A percentile compares a stretch with the other conserved stretches of the same genome.
These are phyloP conservation scores for Gonium pectorale DNA, from an alignment of 139 green algal species.

Conservation along the genomic window DNA sequence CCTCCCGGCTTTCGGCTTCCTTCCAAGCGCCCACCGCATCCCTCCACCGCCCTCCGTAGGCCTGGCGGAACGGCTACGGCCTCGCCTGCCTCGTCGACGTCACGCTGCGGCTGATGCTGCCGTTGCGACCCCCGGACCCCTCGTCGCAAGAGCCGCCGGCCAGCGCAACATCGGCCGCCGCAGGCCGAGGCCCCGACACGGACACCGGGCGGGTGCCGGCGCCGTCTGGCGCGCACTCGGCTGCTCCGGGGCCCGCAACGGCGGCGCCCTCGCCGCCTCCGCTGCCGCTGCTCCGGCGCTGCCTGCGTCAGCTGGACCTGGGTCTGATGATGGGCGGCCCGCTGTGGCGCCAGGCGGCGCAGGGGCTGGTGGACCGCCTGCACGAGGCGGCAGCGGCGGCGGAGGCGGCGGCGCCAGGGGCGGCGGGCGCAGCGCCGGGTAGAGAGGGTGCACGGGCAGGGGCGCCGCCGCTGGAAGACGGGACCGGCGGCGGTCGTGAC, in stretches of 20 bases:
- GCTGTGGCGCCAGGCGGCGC: neutral
- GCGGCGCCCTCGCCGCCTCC: neutral
- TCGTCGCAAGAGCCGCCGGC: neutral
- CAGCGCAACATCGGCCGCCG: neutral
- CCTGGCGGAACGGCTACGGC: slow-evolving; percentile 87
- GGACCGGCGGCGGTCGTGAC: neutral
- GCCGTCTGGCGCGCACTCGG: neutral
- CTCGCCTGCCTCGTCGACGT: slow-evolving; percentile 66
- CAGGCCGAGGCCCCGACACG: too few relatives aligned
- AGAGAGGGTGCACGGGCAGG: neutral
- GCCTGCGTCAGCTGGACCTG: slow-evolving; percentile 78
- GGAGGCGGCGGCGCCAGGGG: neutral
- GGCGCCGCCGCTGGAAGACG: neutral
- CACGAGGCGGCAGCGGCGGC: neutral
- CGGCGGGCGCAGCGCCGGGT: neutral
- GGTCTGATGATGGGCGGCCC: slow-evolving; percentile 88
- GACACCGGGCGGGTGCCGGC: too few relatives aligned
- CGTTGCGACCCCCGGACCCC: neutral
- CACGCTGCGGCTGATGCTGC: neutral
- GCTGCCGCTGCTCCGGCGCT: neutral
- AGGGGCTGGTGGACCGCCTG: neutral
- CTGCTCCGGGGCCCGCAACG: neutral
- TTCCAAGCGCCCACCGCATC: too few relatives aligned
- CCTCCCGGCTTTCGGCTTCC: too few relatives aligned
- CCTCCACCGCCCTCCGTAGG: slow-evolving; percentile 46